Evolutionary conservation across 768 basidiomycete species (phyloP), one percentile per base, ranked within the genome.

Genomic region (Rhodosporidiobolus odoratus): DNA sequence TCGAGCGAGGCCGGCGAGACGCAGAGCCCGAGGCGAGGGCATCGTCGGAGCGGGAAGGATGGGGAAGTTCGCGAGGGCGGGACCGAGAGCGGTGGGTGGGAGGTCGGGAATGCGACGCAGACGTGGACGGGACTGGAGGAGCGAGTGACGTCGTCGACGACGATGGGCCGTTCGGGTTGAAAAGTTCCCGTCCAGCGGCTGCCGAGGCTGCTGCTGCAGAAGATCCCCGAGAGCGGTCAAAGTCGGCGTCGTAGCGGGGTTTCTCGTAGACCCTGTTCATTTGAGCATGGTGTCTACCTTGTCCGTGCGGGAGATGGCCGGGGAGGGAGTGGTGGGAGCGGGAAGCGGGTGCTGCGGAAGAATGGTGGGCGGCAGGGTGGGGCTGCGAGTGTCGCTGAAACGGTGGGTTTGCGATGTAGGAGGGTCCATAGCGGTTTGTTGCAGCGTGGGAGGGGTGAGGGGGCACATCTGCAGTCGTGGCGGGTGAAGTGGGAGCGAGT

Each of bases 211-310:
- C 23, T 17, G 50, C 19, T 23, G 5, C 30, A 3, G 45, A 37
- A n/a, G 7, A 34, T 16, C n/a, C n/a, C n/a, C 4, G 30, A 2
- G 40, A 27, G 41, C 70, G 65, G 61, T 75, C 70, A 47, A 59
- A 75, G 38, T 75, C 73, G n/a, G 73, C 66, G 48, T 74, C 73
- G 69, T 74, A 74, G 21, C 35, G 27, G 19, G 30, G 30, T 12
- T 35, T 30, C 3, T 41, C 41, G 66, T 62, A 62, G 3, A 54
- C 58, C n/a, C 50, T 38, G 8, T 60, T 12, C 17, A 58, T 27
- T 27, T 63, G 57, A 7, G 25, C 38, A 13, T 54, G 58, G 37
- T 59, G 62, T 13, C 50, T 52, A 5, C 47, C 53, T 43, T n/a
- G n/a, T n/a, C n/a, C n/a, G 25, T 50, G 47, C 21, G 32, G 63